Conservation (phyloP, 2,329 filamentous ascomycete species). For the Chaetomiaceae sp. region DNA sequence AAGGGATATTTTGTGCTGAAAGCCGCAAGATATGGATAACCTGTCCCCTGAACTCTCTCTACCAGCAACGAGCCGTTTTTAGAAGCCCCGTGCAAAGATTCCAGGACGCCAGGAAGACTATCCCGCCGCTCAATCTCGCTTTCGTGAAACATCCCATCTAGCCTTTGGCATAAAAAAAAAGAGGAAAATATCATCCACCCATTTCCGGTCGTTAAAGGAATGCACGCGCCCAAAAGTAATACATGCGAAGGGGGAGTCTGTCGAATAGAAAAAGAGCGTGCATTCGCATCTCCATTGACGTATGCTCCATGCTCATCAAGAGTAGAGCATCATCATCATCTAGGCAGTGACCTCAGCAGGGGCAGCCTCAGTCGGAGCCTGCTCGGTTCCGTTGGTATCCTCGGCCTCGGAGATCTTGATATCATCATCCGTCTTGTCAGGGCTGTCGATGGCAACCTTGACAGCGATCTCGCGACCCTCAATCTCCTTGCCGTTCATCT, state of each 20-base stretch:
- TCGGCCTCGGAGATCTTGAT: conserved; percentile 50
- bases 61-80: conserved; percentile 24
- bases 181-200: conserved; percentile 22
- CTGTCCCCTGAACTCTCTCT: conserved; percentile 32
- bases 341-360: conserved; percentile 28
- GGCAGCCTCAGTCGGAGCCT: conserved; percentile 22
- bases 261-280: conserved; percentile 26
- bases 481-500: conserved; percentile 99
- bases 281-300: conserved; percentile 24
- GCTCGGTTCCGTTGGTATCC: conserved; percentile 38
- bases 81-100: conserved; percentile 24
- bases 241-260: conserved; percentile 25
- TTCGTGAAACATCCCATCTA: conserved; percentile 21
- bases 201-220: conserved; percentile 33
- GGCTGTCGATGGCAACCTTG: conserved; percentile 99
- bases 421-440: conserved; percentile 91
- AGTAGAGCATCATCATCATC: conserved; percentile 17
- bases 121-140: conserved; percentile 24
- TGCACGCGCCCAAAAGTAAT: conserved; percentile 33
- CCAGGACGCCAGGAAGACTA: conserved; percentile 29
- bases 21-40: conserved; percentile 32
- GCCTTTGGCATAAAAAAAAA: conserved; percentile 16
- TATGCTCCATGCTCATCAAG: conserved; percentile 24
- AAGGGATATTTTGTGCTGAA: conserved; percentile 28
- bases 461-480: conserved; percentile 98